Evolutionary conservation across 148 eudicot species (phyloP).

Genomic region (Rhododendron ovatum): DNA sequence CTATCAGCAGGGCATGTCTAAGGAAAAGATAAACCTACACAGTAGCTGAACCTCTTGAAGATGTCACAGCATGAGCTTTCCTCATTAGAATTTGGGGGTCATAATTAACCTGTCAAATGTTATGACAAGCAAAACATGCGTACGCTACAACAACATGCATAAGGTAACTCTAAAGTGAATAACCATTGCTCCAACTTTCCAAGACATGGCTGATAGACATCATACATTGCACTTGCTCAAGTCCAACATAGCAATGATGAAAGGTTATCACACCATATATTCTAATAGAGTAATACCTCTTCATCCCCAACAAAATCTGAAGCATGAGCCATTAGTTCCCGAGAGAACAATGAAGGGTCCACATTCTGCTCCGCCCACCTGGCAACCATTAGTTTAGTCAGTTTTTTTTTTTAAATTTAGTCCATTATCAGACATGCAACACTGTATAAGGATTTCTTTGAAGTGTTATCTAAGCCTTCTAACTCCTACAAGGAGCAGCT

Average conservation of each 20-base stretch:
- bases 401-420: too few relatives aligned
- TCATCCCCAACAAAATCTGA: constrained; percentile 58
- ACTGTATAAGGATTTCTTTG: not conserved
- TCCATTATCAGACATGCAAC: not conserved
- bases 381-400: constrained; percentile 5
- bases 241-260: not conserved
- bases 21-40: constrained; percentile 53
- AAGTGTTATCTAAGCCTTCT: not conserved
- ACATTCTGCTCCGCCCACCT: constrained; percentile 90
- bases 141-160: not conserved
- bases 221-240: not conserved
- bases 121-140: not conserved
- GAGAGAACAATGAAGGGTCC: constrained; percentile 77
- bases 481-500: not conserved
- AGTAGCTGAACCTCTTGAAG: constrained; percentile 88
- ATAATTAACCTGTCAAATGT: constrained; percentile 54
- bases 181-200: not conserved
- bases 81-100: constrained; percentile 69
- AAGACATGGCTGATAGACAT: not conserved
- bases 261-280: not conserved
- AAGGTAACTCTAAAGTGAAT: not conserved
- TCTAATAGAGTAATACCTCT: constrained; percentile 42
- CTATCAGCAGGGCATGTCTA: not conserved
- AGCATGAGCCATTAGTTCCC: constrained; percentile 66
- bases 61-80: constrained; percentile 85